A percentile compares a stretch with the other conserved stretches of the same genome.
phyloP scores from a whole-genome alignment of 2,329 filamentous ascomycete species.

The Rutstroemia sp. region DNA sequence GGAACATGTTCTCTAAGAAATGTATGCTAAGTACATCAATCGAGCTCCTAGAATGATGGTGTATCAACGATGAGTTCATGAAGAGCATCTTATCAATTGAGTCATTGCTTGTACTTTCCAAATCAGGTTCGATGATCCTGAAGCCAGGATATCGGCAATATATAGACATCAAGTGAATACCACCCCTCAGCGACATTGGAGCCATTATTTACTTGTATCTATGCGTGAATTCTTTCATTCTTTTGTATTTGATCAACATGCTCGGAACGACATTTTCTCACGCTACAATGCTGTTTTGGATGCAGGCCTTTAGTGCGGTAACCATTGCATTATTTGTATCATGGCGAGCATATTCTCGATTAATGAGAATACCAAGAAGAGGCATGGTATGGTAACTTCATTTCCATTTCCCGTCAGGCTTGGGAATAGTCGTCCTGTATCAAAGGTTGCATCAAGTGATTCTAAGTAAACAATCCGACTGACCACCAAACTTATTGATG shows the following conservation, averaged over 20 bases:
- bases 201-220: too few species aligned
- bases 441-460: background rate
- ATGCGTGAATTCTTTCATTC: too few species aligned
- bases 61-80: background rate
- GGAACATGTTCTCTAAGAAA: too few species aligned
- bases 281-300: background rate
- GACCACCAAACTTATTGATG: background rate
- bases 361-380: background rate
- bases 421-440: background rate
- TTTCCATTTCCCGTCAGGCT: background rate
- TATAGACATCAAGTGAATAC: too few species aligned
- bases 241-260: too few species aligned
- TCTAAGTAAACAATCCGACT: background rate
- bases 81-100: background rate
- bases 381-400: background rate
- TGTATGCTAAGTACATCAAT: too few species aligned
- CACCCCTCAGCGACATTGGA: too few species aligned
- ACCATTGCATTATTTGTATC: background rate
- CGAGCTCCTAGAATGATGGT: too few species aligned
- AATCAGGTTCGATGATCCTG: conserved; percentile 1
- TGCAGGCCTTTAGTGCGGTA: background rate
- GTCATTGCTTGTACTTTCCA: background rate
- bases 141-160: background rate
- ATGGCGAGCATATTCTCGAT: background rate
- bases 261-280: background rate